Conservation (phyloP, 164 flowering plant genomes). For the Umbellularia californica region DNA sequence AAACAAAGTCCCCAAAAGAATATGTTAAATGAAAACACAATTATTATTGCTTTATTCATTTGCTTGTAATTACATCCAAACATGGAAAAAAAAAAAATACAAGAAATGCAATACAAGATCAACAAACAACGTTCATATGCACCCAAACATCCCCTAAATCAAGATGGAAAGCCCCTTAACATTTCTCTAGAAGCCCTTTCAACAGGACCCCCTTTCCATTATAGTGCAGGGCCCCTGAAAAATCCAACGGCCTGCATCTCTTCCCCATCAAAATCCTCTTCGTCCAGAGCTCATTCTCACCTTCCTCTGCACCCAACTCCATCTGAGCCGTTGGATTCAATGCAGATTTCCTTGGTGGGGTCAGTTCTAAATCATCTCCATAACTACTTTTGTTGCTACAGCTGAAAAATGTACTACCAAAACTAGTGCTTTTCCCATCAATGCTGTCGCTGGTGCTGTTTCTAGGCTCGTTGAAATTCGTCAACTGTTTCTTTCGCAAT, state of each 20-base stretch:
- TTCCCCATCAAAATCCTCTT: slow-evolving; percentile 62
- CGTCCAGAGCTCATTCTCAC: slow-evolving; percentile 47
- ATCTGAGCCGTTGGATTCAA: slow-evolving; percentile 5
- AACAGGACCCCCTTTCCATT: slow-evolving; percentile 27
- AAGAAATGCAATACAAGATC: no score
- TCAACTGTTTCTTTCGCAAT: not conserved
- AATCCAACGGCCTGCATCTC: slow-evolving; percentile 42
- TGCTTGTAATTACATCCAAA: no score
- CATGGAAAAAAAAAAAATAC: no score
- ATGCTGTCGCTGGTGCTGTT: not conserved
- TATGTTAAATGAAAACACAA: no score
- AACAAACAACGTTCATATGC: no score
- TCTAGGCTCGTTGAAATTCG: not conserved
- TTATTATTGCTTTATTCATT: no score
- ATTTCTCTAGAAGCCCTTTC: slow-evolving; percentile 8
- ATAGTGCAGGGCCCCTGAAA: slow-evolving; percentile 34
- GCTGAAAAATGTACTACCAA: not conserved
- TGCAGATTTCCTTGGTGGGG: not conserved
- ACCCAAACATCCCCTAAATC: no score
- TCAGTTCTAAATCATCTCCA: not conserved
- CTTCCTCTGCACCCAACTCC: not conserved
- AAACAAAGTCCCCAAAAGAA: no score
- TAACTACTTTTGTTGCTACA: not conserved
- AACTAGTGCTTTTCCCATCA: not conserved
- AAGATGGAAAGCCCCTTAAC: not conserved